Evolutionary conservation across 192 early-diverging fungal species (phyloP).

Genomic region (Phycomyces nitens): DNA sequence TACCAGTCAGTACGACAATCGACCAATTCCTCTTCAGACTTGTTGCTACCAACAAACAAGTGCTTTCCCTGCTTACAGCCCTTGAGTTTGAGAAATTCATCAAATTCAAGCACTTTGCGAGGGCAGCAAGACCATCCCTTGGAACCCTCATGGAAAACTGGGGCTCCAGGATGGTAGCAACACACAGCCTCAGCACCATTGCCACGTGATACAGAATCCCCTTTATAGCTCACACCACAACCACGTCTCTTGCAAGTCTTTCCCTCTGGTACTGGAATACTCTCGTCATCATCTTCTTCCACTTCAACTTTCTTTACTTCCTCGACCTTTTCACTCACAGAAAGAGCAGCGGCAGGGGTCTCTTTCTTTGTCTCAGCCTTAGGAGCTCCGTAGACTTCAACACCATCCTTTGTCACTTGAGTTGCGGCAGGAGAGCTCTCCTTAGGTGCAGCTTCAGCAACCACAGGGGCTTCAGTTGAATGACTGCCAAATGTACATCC

Average conservation of each 20-base stretch:
- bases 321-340: constrained; percentile 29
- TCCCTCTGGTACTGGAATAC: constrained; percentile 65
- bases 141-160: constrained; percentile 97
- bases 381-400: constrained; percentile 37
- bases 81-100: constrained; percentile 93
- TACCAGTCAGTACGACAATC: constrained; percentile 93
- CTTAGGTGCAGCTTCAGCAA: constrained; percentile 29
- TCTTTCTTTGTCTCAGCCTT: constrained; percentile 17
- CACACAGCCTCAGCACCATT: constrained; percentile 57
- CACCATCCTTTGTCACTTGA: constrained; percentile 28
- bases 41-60: constrained; percentile 73
- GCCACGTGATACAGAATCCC: constrained; percentile 52
- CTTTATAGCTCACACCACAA: constrained; percentile 68
- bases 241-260: constrained; percentile 81
- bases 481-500: constrained; percentile 87
- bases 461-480: constrained; percentile 27
- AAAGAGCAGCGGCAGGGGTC: constrained; percentile 22
- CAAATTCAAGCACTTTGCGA: constrained; percentile 94
- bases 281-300: constrained; percentile 69
- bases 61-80: constrained; percentile 91
- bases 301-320: constrained; percentile 40
- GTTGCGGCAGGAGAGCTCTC: constrained; percentile 27
- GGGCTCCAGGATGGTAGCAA: constrained; percentile 82
- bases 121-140: constrained; percentile 98
- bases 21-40: constrained; percentile 47